Base-by-base conservation (phyloP, 2,329 filamentous ascomycete species). In the Xylaria sp. region DNA sequence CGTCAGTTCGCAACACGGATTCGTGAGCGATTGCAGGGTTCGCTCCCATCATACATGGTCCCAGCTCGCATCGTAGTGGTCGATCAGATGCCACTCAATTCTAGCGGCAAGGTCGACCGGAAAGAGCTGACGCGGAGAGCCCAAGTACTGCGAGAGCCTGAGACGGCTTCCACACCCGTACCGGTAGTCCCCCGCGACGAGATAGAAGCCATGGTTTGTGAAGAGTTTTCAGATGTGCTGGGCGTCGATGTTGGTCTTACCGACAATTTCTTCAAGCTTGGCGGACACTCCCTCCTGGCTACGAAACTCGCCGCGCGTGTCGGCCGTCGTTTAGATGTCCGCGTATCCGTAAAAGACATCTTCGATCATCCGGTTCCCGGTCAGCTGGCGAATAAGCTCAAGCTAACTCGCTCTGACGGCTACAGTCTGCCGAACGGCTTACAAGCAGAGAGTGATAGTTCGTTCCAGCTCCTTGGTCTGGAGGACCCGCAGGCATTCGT, bases 231-330 rank as follows among this genome's bases (percentile, higher is more conserved):
- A n/a, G 37, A 31, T 56, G 58, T 61, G 14, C 28, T 61, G 1
- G 58, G 58, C 40, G 35, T 62, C 17, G 50, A 47, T 5, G 60
- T 58, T 23, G 54, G 60, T 31, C 53, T 62, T 47, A 53, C 53
- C 14, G 60, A 62, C 54, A 58, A 58, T 33, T 62, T 62, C 54
- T 62, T 62, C 43, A 43, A 53, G 14, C 60, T 62, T 25, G 60
- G 60, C 9, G 60, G 60, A 28, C 60, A 62, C 17, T 62, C 60
- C 19, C 60, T 62, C 35, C 25, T 62, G 60, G 60, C 60, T n/a
- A 37, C 54, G 4, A 57, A 55, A 28, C 60, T 62, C 42, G 60
- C 60, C 31, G 54, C 54, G 25, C 54, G 60, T n/a, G 15, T 62
- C 47, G 42, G 60, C 9, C 54, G 49, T 58, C 60, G 43, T 25